A percentile compares a stretch with the other conserved stretches of the same genome.
Evolutionary conservation across 129 eudicot genomes (phyloP).

Genomic region (Arctium lappa): DNA sequence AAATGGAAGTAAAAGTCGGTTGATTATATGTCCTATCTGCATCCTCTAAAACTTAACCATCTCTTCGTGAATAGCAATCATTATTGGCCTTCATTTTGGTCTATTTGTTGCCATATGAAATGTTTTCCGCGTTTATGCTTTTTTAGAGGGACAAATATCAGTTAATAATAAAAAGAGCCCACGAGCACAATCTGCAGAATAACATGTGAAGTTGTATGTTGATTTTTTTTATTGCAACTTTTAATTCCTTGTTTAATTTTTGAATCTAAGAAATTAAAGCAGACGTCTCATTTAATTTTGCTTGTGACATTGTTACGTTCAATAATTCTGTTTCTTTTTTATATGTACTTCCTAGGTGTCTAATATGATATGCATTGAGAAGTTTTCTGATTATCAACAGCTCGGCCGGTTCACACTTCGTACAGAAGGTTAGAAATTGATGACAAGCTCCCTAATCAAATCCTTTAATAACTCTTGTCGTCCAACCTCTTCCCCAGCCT

Average conservation of each 20-base stretch:
- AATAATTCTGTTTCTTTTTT: not conserved
- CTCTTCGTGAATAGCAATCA: not conserved
- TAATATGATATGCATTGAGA: constrained; percentile 64
- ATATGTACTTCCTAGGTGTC: constrained; percentile 36
- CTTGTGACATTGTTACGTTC: not conserved
- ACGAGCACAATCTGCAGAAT: not conserved
- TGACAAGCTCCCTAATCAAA: not conserved
- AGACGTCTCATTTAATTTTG: not conserved
- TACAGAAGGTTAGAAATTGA: constrained; percentile 56
- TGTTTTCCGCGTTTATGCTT: not conserved
- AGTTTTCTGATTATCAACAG: constrained; percentile 60
- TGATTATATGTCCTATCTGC: no score
- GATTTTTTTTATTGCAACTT: no score
- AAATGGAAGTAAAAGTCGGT: no score
- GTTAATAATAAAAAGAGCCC: not conserved
- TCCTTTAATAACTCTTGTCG: not conserved
- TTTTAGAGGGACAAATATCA: not conserved
- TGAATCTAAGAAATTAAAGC: not conserved
- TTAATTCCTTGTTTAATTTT: not conserved
- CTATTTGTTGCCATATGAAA: not conserved
- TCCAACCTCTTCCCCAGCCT: no score
- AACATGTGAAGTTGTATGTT: not conserved
- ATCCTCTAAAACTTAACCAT: not conserved
- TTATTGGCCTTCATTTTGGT: not conserved
- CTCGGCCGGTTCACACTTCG: constrained; percentile 79